A percentile compares a stretch with the other conserved stretches of the same genome.
phyloP scores from a whole-genome alignment of 176 grass and related monocot genomes.

The Aegilops umbellulata region DNA sequence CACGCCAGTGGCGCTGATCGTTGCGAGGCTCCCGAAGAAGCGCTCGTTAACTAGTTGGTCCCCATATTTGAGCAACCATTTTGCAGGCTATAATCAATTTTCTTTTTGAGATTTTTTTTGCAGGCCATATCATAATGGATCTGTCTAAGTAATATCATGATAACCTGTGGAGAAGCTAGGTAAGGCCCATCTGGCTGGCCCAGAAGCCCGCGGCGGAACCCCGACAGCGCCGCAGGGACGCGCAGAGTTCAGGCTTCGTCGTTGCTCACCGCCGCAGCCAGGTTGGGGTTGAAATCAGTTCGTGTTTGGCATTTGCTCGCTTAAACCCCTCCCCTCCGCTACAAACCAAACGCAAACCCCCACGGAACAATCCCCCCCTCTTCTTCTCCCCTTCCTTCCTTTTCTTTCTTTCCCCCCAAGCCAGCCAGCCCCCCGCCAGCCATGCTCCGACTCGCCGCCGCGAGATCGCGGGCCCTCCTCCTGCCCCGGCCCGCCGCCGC shows the following conservation, averaged over 20 bases:
- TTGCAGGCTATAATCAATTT: too few relatives aligned
- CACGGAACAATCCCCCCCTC: not conserved
- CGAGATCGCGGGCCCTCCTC: conserved; percentile 43
- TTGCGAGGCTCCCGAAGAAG: too few relatives aligned
- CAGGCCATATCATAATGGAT: too few relatives aligned
- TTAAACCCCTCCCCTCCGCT: conserved; percentile 41
- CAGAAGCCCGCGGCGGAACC: too few relatives aligned
- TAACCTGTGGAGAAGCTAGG: too few relatives aligned
- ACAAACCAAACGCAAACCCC: conserved; percentile 37
- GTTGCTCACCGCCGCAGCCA: not conserved
- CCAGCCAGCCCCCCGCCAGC: conserved; percentile 11
- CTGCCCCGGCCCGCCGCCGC: not conserved
- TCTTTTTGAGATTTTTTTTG: too few relatives aligned
- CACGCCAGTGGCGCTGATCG: too few relatives aligned
- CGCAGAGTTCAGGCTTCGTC: not conserved
- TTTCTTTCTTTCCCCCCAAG: conserved; percentile 25
- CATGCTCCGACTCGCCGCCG: conserved; percentile 35
- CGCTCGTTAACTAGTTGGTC: too few relatives aligned
- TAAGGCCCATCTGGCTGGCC: too few relatives aligned
- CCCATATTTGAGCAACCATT: too few relatives aligned
- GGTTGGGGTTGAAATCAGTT: not conserved
- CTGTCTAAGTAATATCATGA: too few relatives aligned
- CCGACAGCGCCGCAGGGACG: too few relatives aligned
- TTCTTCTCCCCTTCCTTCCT: not conserved
- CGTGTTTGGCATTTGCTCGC: not conserved